These are phyloP conservation scores for Megacollybia marginata DNA, from an alignment of 768 basidiomycete species.

Conservation along the genomic window DNA sequence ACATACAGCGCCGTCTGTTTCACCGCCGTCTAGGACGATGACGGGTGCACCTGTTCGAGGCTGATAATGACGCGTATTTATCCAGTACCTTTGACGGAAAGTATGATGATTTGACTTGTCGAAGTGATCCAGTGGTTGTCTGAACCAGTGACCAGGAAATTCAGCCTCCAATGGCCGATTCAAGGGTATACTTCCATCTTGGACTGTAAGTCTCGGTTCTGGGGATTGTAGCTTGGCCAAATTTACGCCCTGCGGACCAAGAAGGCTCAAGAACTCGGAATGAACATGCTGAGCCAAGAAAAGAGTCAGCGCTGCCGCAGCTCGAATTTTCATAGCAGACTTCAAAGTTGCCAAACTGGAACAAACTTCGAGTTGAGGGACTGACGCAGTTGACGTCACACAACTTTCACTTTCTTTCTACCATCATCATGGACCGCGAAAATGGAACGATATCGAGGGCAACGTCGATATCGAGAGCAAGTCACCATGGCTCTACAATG, in stretches of 20 bases:
- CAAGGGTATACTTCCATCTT: too few species aligned
- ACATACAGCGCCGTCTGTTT: slow-evolving; percentile 74
- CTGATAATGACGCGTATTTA: slow-evolving; percentile 75
- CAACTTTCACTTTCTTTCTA: background rate
- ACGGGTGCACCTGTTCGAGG: slow-evolving; percentile 71
- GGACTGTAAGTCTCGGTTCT: too few species aligned
- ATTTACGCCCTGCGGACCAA: too few species aligned
- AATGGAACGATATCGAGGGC: slow-evolving; percentile 54
- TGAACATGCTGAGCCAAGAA: slow-evolving; percentile 1
- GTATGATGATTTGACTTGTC: slow-evolving; percentile 44
- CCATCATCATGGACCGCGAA: slow-evolving; percentile 22
- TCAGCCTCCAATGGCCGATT: too few species aligned
- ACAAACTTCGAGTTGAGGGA: too few species aligned
- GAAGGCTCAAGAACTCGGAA: too few species aligned
- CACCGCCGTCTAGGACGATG: slow-evolving; percentile 88
- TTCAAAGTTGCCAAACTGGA: too few species aligned
- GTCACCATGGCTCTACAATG: slow-evolving; percentile 59
- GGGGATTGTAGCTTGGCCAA: too few species aligned
- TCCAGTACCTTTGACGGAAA: slow-evolving; percentile 90
- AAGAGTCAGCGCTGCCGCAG: background rate
- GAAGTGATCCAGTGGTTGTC: background rate
- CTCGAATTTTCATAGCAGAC: background rate
- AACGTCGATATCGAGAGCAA: slow-evolving; percentile 62
- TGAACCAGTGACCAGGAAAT: too few species aligned
- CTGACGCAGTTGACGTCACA: too few species aligned